A percentile compares a stretch with the other conserved stretches of the same genome.
These are phyloP conservation scores for Onygenales sp. DNA, from an alignment of 2,329 filamentous ascomycete species.

Conservation along the genomic window DNA sequence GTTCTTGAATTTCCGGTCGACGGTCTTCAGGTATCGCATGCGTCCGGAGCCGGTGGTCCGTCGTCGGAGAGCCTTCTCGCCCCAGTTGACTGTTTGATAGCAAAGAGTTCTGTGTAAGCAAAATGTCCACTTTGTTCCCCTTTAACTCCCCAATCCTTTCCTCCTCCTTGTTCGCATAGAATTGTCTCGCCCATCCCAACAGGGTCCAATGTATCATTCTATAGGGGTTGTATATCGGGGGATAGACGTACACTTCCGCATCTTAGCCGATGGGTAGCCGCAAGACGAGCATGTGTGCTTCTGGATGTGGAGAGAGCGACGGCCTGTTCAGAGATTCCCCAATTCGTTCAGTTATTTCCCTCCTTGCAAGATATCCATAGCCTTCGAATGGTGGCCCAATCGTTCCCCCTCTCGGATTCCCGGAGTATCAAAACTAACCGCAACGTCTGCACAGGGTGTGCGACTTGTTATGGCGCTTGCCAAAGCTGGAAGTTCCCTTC, in stretches of 20 bases:
- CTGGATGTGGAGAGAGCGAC: conserved; percentile 97
- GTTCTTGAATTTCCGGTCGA: conserved; percentile 93
- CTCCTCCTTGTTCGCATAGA: background rate
- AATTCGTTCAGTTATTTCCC: conserved; percentile 8
- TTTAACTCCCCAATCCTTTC: background rate
- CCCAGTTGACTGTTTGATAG: conserved; percentile 77
- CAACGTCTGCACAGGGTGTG: conserved; percentile 97
- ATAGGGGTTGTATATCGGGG: background rate
- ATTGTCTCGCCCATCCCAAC: background rate
- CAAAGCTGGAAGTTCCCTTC: conserved; percentile 64
- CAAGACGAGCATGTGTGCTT: conserved; percentile 96
- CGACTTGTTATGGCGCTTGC: conserved; percentile 92
- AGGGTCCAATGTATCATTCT: conserved; percentile 1
- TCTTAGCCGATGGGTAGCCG: conserved; percentile 96
- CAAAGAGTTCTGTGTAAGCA: conserved; percentile 18
- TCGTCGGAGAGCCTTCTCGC: conserved; percentile 99
- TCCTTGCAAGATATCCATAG: background rate
- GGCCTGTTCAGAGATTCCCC: conserved; percentile 47
- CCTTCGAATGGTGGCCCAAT: background rate
- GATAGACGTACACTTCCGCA: conserved; percentile 78
- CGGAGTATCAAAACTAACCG: conserved; percentile 55
- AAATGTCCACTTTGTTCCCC: conserved; percentile 1
- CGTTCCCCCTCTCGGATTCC: conserved; percentile 10
- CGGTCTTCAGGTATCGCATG: conserved; percentile 87
- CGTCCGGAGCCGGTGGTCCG: conserved; percentile 97